Evolutionary conservation across 1,139 yeast genomes (phyloP), one percentile per base, ranked within the genome.

Genomic region (Zygotorulaspora mrakii): DNA sequence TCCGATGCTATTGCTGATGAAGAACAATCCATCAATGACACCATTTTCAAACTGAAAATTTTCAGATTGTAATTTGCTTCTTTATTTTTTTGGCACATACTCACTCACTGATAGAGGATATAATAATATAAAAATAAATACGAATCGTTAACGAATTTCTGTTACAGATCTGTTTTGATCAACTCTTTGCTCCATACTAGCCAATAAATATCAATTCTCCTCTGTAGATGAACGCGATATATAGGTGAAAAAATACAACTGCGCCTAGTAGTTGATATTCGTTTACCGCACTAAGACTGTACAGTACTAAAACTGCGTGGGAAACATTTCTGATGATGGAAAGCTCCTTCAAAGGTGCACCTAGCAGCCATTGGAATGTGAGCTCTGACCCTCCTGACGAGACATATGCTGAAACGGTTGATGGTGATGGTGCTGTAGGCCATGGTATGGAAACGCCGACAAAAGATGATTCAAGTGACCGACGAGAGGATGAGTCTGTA

Each of bases 11-110:
- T 91, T 53, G 88, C 86, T 49, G 94, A 86, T 53, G 98, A 91
- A 68, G 95, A 88, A 58, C 95, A 88, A 61, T 68, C 76, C 50
- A 88, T 91, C 61, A 88, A 86, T 56, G 96, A 88, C 49, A 84
- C 96, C 39, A 69, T 77, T 37, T 82, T 91, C 71, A 73, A 76
- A 54, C 76, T 91, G 67, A 80, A 94, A 67, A 75, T 91, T 64
- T 76, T 89, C 62, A 79, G 72, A 63, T 49, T 62, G 38, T 61
- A 49, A 31, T 11, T 21, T 17, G 3, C 20, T 5, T n/a, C 9
- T 12, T 7, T 12, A 17, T 29, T 12, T 11, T 14, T 17, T 18
- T 11, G 1, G 8, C 9, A 29, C 16, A 23, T 29, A 10, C 32
- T 11, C 14, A 17, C 21, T 29, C 16, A 13, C 17, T 29, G 20